Conservation (phyloP, 2,329 filamentous ascomycete genomes). For the Trichoderma sp. region DNA sequence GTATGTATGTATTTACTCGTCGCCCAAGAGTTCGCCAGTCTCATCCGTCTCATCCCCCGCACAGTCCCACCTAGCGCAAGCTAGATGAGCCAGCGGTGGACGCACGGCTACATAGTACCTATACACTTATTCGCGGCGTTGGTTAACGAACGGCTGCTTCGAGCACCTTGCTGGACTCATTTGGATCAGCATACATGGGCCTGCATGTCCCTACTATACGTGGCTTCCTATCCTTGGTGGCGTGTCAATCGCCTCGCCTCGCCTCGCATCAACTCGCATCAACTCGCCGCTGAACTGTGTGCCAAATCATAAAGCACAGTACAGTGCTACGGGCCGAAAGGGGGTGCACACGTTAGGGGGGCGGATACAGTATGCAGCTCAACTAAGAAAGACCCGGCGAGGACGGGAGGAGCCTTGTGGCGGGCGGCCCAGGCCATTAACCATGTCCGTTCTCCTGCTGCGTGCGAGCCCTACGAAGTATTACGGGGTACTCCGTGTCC, state of each 20-base stretch:
- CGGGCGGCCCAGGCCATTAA: slow-evolving; percentile 23
- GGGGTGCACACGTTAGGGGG: not conserved
- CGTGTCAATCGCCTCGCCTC: slow-evolving; percentile 5
- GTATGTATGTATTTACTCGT: not conserved
- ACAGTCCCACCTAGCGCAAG: slow-evolving; percentile 17
- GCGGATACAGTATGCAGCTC: slow-evolving; percentile 19
- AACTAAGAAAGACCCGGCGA: slow-evolving; percentile 26
- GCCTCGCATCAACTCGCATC: slow-evolving; percentile 4
- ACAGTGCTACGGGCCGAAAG: slow-evolving; percentile 5
- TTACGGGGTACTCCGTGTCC: not conserved
- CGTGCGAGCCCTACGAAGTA: slow-evolving; percentile 9
- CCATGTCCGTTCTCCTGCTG: slow-evolving; percentile 7
- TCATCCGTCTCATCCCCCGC: not conserved
- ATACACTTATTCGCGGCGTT: not conserved
- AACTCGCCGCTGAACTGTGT: not conserved
- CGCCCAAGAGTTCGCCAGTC: not conserved
- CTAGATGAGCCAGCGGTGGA: slow-evolving; percentile 17
- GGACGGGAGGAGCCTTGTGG: slow-evolving; percentile 37
- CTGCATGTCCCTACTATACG: slow-evolving; percentile 12
- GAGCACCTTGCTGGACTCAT: not conserved
- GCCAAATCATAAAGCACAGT: slow-evolving; percentile 14
- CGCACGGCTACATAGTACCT: slow-evolving; percentile 3
- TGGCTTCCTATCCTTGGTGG: slow-evolving; percentile 14
- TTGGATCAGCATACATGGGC: not conserved
- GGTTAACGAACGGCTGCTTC: not conserved